These are phyloP conservation scores for Rhizophagus clarus DNA, from an alignment of 192 early-diverging fungal genomes.

Conservation along the genomic window DNA sequence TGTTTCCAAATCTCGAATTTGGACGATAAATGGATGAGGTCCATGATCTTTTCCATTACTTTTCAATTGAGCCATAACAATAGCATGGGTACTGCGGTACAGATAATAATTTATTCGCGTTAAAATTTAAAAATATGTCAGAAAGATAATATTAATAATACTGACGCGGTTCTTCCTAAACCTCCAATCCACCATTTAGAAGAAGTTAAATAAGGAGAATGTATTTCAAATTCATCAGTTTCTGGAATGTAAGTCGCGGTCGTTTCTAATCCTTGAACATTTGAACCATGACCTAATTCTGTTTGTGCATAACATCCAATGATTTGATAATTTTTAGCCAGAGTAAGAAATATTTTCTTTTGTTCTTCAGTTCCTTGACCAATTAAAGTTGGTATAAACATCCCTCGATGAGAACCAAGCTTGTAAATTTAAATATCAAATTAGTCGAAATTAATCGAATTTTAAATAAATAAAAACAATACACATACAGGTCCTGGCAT, in stretches of 20 bases:
- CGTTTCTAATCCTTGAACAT: constrained; percentile 88
- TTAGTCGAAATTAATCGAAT: background rate
- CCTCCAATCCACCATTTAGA: constrained; percentile 91
- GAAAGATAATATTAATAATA: background rate
- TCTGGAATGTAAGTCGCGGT: constrained; percentile 81
- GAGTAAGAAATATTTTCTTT: constrained; percentile 74
- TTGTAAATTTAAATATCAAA: constrained; percentile 21
- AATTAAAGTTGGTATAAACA: constrained; percentile 82
- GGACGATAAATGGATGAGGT: constrained; percentile 80
- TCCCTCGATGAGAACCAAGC: no score
- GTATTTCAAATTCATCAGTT: constrained; percentile 82
- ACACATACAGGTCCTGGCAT: background rate
- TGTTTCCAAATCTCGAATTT: constrained; percentile 72
- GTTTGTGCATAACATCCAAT: constrained; percentile 89
- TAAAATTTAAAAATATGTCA: no score
- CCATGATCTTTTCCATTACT: constrained; percentile 76
- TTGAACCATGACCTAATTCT: constrained; percentile 78
- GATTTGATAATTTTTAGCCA: constrained; percentile 71
- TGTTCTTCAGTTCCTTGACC: constrained; percentile 79
- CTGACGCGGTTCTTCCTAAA: constrained; percentile 66
- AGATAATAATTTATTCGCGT: no score
- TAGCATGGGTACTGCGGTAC: constrained; percentile 66
- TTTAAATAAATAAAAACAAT: constrained; percentile 5
- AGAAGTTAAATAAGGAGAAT: constrained; percentile 75
- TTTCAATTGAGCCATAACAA: constrained; percentile 85